Conservation (phyloP, 2,329 filamentous ascomycete species). For the Pezicula rhizophila region DNA sequence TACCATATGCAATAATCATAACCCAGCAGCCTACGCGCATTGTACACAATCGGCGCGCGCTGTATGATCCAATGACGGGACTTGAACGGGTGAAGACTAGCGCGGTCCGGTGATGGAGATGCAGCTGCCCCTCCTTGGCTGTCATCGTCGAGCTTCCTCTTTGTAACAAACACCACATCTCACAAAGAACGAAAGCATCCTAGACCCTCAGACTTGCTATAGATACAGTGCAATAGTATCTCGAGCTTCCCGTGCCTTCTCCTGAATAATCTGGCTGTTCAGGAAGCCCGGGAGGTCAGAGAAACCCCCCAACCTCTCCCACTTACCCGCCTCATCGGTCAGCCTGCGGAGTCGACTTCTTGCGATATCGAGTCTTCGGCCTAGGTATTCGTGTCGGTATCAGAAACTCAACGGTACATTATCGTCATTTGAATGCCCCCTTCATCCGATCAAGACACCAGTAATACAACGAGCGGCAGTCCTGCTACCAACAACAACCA, state of each 20-base stretch:
- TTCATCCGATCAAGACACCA: slow-evolving; percentile 27
- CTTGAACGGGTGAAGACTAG: too few species aligned
- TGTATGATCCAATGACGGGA: too few species aligned
- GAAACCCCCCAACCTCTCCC: slow-evolving; percentile 2
- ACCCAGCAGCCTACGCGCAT: too few species aligned
- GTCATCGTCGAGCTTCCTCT: neutral
- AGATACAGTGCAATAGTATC: neutral
- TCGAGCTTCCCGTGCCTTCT: slow-evolving; percentile 15
- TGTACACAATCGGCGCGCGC: too few species aligned
- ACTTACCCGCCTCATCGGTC: slow-evolving; percentile 5
- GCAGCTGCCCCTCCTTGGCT: neutral
- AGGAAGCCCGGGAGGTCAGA: slow-evolving; percentile 17
- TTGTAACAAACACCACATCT: slow-evolving; percentile 1
- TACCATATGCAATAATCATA: neutral
- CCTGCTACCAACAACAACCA: slow-evolving; percentile 12
- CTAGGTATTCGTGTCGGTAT: slow-evolving; percentile 1
- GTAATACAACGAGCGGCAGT: slow-evolving; percentile 13
- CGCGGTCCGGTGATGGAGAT: neutral
- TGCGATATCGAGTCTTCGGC: slow-evolving; percentile 4
- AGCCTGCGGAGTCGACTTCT: neutral
- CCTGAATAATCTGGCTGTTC: slow-evolving; percentile 17
- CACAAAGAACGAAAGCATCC: neutral
- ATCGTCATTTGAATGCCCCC: slow-evolving; percentile 29
- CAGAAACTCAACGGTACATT: neutral
- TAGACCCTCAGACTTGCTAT: neutral